Evolutionary conservation across 2,329 filamentous ascomycete genomes (phyloP).

Genomic region (Fusarium keratoplasticum): DNA sequence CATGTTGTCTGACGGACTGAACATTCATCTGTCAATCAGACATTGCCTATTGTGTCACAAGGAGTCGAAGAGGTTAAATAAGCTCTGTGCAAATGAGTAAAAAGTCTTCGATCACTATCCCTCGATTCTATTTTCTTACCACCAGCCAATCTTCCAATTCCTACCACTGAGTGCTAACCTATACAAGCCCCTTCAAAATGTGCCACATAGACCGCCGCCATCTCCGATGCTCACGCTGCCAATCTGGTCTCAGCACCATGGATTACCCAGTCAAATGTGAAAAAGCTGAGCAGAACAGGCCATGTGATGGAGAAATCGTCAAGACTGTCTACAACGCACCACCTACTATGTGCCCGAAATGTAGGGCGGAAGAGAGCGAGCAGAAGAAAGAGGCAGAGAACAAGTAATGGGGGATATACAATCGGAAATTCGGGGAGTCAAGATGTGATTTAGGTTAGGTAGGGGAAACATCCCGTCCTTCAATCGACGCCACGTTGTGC

Average conservation of each 20-base stretch:
- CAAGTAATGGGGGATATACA: neutral
- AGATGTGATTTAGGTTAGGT: neutral
- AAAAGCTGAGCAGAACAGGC: neutral
- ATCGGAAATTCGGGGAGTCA: neutral
- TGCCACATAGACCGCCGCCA: neutral
- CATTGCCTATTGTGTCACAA: neutral
- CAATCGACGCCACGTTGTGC: neutral
- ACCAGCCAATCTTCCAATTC: neutral
- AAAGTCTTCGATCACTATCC: neutral
- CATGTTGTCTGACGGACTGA: neutral
- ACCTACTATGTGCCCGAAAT: neutral
- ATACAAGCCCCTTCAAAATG: neutral
- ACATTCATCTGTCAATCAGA: neutral
- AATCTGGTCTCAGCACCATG: neutral
- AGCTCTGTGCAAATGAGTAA: neutral
- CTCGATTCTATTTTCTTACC: neutral
- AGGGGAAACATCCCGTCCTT: neutral
- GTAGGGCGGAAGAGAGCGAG: neutral
- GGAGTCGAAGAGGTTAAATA: neutral
- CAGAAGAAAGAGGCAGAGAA: neutral
- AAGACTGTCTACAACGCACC: neutral
- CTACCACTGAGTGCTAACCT: neutral
- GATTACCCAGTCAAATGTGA: neutral
- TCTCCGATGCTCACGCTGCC: neutral
- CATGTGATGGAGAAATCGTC: neutral